phyloP scores from a whole-genome alignment of 2,329 filamentous ascomycete genomes.

The Fusarium sp. region DNA sequence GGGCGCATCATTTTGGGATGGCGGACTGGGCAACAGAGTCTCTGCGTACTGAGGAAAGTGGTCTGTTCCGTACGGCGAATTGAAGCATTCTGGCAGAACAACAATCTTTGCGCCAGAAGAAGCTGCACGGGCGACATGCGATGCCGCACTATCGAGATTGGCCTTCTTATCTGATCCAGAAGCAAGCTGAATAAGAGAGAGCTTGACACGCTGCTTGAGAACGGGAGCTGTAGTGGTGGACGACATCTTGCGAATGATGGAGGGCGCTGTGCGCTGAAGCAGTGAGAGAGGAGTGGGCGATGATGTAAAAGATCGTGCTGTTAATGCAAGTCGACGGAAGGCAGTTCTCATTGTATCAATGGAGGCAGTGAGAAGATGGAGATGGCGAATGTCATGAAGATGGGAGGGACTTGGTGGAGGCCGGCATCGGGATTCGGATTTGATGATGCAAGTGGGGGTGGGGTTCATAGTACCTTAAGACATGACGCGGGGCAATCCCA shows the following conservation, averaged over 20 bases:
- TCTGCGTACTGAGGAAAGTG: constrained; percentile 95
- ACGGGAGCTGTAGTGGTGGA: constrained; percentile 55
- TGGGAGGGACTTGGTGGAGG: constrained; percentile 15
- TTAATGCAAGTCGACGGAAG: constrained; percentile 22
- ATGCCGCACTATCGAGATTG: constrained; percentile 84
- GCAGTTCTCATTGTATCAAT: constrained; percentile 33
- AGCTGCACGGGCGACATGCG: constrained; percentile 85
- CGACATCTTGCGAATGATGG: constrained; percentile 52
- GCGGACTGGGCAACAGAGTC: constrained; percentile 81
- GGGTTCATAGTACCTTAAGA: constrained; percentile 16
- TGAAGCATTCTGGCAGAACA: constrained; percentile 98
- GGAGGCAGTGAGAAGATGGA: constrained; percentile 6
- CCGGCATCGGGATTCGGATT: constrained; percentile 20
- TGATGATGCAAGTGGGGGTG: constrained; percentile 34
- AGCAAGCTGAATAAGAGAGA: constrained; percentile 85
- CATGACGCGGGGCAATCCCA: constrained; percentile 29
- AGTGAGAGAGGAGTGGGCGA: constrained; percentile 32
- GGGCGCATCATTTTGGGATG: constrained; percentile 75
- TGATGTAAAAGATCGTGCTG: constrained; percentile 25
- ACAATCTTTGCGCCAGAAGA: constrained; percentile 82
- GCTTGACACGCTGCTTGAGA: constrained; percentile 80
- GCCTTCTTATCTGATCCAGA: constrained; percentile 83
- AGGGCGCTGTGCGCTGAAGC: constrained; percentile 21
- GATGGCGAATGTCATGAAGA: background rate
- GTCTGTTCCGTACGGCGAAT: constrained; percentile 92